A percentile compares a stretch with the other conserved stretches of the same genome.
Evolutionary conservation across 805 yeast genomes (phyloP).

Genomic region (Metschnikowia gelsemii): DNA sequence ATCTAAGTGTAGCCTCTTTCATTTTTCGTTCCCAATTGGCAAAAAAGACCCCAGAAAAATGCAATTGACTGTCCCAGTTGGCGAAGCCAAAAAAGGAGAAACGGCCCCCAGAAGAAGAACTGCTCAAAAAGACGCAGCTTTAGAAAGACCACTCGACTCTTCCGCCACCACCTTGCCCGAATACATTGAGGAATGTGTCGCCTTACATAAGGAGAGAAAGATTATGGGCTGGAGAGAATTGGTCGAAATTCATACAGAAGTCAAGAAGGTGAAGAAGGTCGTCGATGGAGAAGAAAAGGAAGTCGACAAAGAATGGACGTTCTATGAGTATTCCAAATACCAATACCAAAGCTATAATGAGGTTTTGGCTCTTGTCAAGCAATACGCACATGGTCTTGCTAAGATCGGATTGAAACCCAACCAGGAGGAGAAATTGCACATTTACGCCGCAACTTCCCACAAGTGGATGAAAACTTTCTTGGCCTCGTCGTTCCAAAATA

Average conservation of each 20-base stretch:
- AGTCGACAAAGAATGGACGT: constrained; percentile 85
- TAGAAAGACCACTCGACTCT: constrained; percentile 61
- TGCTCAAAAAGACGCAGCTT: constrained; percentile 48
- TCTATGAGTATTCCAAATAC: constrained; percentile 76
- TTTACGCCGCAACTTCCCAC: constrained; percentile 84
- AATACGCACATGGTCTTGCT: constrained; percentile 72
- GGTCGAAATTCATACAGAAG: constrained; percentile 71
- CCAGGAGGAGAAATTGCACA: constrained; percentile 64
- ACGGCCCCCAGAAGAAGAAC: constrained; percentile 78
- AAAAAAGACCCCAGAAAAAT: constrained; percentile 14
- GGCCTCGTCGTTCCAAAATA: constrained; percentile 73
- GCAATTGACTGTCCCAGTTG: constrained; percentile 55
- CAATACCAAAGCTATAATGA: constrained; percentile 62
- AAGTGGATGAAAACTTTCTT: constrained; percentile 88
- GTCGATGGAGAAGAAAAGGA: constrained; percentile 72
- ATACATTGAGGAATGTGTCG: constrained; percentile 59
- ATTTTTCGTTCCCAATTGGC: neutral
- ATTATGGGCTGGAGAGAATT: constrained; percentile 81
- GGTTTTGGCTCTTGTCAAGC: constrained; percentile 47
- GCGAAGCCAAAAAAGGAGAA: constrained; percentile 71
- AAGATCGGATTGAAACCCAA: constrained; percentile 68
- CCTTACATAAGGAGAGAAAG: constrained; percentile 50
- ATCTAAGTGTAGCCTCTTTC: neutral
- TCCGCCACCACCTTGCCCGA: constrained; percentile 71
- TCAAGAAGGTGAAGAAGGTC: constrained; percentile 67